Conservation (phyloP, 345 rosid species). For the Draba incana region DNA sequence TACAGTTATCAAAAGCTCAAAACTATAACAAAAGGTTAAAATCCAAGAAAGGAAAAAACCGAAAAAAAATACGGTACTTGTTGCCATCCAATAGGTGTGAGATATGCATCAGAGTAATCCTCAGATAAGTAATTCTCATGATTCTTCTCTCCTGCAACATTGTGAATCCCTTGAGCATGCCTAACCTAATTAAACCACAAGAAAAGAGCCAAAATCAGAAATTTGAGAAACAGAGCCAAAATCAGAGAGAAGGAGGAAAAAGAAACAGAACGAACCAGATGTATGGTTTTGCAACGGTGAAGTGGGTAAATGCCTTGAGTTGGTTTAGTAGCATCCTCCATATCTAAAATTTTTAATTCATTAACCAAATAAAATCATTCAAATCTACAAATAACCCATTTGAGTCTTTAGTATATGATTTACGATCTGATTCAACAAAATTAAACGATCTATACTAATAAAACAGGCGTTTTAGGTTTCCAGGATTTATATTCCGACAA, state of each 20-base stretch:
- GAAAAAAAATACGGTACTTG: slow-evolving; percentile 50
- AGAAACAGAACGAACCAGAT: slow-evolving; percentile 56
- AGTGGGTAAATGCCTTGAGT: slow-evolving; percentile 56
- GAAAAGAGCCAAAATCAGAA: background rate
- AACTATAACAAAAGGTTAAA: background rate
- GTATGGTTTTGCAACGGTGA: slow-evolving; percentile 75
- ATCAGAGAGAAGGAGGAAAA: background rate
- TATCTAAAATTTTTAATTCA: slow-evolving; percentile 34
- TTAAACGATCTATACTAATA: background rate
- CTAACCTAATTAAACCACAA: slow-evolving; percentile 55
- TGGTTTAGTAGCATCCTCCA: slow-evolving; percentile 51
- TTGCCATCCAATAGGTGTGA: slow-evolving; percentile 86
- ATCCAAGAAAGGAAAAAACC: background rate
- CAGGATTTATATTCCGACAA: background rate
- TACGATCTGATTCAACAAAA: background rate
- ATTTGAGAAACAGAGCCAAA: slow-evolving; percentile 5
- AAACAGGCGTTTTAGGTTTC: no score
- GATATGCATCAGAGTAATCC: slow-evolving; percentile 70
- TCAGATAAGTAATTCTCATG: slow-evolving; percentile 55
- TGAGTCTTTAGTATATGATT: background rate
- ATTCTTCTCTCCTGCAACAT: slow-evolving; percentile 74
- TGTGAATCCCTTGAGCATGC: slow-evolving; percentile 93
- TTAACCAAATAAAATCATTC: slow-evolving; percentile 1
- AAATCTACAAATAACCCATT: slow-evolving; percentile 1
- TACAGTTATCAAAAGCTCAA: no score